Percentiles rank a stretch among this genome's conserved stretches.
Evolutionary conservation across 768 basidiomycete species (phyloP).

Genomic region (Strobilomyces dryophilus): DNA sequence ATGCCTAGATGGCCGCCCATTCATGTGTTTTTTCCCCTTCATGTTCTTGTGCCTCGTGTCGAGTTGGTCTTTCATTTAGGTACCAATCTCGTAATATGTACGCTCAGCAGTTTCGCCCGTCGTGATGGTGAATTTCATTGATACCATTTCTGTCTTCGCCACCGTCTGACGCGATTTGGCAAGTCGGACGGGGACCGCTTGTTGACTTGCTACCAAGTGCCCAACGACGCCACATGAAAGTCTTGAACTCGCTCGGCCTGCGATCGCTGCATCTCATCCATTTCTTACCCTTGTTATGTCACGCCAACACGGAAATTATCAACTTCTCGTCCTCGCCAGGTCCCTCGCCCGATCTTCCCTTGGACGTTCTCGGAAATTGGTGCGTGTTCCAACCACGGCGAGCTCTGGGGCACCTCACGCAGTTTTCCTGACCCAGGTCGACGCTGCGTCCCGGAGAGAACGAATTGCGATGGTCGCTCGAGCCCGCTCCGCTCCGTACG

Average conservation of each 20-base stretch:
- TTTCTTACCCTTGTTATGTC: constrained; percentile 21
- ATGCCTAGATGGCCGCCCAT: constrained; percentile 20
- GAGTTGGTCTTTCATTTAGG: constrained; percentile 9
- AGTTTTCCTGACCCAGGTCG: constrained; percentile 32
- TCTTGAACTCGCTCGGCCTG: constrained; percentile 3
- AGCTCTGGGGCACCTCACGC: constrained; percentile 1
- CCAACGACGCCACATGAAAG: constrained; percentile 16
- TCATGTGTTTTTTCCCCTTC: constrained; percentile 10
- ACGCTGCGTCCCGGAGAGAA: constrained; percentile 31
- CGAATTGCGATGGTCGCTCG: constrained; percentile 36
- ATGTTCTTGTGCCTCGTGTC: constrained; percentile 14
- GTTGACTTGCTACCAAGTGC: constrained; percentile 16
- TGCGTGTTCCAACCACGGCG: constrained; percentile 19
- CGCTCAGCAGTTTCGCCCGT: neutral
- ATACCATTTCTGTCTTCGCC: constrained; percentile 7
- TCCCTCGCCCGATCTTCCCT: constrained; percentile 14
- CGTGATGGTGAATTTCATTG: constrained; percentile 16
- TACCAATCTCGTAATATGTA: constrained; percentile 5
- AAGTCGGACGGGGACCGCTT: constrained; percentile 2
- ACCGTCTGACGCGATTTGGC: constrained; percentile 1
- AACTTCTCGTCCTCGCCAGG: constrained; percentile 42
- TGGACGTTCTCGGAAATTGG: constrained; percentile 27
- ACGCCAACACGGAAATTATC: constrained; percentile 65
- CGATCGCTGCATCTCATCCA: constrained; percentile 12
- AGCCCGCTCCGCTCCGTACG: constrained; percentile 40